Evolutionary conservation across 192 early-diverging fungal genomes (phyloP).

Genomic region (Cladochytrium replicatum): DNA sequence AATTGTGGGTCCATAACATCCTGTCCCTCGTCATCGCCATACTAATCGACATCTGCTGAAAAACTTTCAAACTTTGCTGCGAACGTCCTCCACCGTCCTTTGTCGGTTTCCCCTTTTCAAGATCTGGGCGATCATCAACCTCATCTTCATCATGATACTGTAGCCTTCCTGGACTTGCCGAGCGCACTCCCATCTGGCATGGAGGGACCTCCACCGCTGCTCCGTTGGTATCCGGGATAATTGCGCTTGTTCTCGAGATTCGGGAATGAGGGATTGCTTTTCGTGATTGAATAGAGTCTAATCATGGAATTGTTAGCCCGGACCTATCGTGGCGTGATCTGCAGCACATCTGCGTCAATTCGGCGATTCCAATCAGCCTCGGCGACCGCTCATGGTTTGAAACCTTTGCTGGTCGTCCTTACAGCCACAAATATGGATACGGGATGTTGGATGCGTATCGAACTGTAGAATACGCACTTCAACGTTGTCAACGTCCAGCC

Average conservation of each 20-base stretch:
- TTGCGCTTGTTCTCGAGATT: conserved; percentile 66
- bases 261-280: conserved; percentile 30
- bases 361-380: conserved; percentile 61
- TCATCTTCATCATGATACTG: no score
- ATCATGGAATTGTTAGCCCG: conserved; percentile 52
- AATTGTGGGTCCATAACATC: no score
- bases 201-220: conserved; percentile 95
- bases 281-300: no score
- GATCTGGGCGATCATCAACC: no score
- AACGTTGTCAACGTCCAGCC: conserved; percentile 62
- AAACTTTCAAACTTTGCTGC: no score
- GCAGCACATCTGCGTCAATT: conserved; percentile 74
- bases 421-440: conserved; percentile 90
- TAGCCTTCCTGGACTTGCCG: no score
- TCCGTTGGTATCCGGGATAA: conserved; percentile 81
- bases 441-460: conserved; percentile 78
- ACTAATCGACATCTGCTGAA: no score
- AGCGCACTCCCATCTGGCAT: no score
- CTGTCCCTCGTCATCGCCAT: no score
- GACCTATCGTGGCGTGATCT: conserved; percentile 92
- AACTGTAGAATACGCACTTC: conserved; percentile 61
- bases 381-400: conserved; percentile 63
- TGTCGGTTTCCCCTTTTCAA: no score
- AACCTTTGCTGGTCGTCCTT: conserved; percentile 60
- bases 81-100: no score